Evolutionary conservation across 2,329 filamentous ascomycete genomes (phyloP).

Genomic region (Venturia asperata): DNA sequence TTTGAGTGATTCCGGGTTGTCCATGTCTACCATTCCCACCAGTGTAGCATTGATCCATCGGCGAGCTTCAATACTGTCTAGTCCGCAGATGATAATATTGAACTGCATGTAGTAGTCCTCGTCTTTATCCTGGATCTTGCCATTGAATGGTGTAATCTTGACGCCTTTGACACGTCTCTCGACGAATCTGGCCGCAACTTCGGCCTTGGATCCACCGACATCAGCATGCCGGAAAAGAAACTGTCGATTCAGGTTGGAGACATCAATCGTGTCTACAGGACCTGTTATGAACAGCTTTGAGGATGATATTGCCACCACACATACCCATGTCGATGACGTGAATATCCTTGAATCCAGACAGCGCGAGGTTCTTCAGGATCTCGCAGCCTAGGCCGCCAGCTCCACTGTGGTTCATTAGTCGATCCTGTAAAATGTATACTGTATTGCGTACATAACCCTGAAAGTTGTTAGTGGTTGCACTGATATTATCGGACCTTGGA

Average conservation of each 20-base stretch:
- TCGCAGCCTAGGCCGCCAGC: conserved; percentile 93
- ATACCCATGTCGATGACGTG: conserved; percentile 98
- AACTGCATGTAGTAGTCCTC: conserved; percentile 97
- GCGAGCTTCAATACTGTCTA: conserved; percentile 96
- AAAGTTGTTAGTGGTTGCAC: conserved; percentile 3
- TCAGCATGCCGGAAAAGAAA: conserved; percentile 90
- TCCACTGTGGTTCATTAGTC: conserved; percentile 58
- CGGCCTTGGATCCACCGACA: conserved; percentile 89
- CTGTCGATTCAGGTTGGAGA: conserved; percentile 95
- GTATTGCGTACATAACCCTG: conserved; percentile 31
- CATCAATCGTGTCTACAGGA: conserved; percentile 81
- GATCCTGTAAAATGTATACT: background rate
- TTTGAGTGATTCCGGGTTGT: conserved; percentile 78
- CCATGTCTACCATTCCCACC: conserved; percentile 78
- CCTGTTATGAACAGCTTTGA: conserved; percentile 17
- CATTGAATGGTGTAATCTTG: conserved; percentile 87
- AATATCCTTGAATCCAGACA: conserved; percentile 93
- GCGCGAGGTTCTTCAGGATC: conserved; percentile 89
- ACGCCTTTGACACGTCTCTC: conserved; percentile 84
- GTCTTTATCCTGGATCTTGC: conserved; percentile 94
- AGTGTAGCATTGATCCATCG: conserved; percentile 97
- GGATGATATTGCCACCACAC: conserved; percentile 24
- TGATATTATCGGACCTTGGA: background rate
- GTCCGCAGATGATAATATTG: conserved; percentile 82
- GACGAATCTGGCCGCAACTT: conserved; percentile 86